Conservation (phyloP, 768 basidiomycete genomes). For the Podaxis sp. region DNA sequence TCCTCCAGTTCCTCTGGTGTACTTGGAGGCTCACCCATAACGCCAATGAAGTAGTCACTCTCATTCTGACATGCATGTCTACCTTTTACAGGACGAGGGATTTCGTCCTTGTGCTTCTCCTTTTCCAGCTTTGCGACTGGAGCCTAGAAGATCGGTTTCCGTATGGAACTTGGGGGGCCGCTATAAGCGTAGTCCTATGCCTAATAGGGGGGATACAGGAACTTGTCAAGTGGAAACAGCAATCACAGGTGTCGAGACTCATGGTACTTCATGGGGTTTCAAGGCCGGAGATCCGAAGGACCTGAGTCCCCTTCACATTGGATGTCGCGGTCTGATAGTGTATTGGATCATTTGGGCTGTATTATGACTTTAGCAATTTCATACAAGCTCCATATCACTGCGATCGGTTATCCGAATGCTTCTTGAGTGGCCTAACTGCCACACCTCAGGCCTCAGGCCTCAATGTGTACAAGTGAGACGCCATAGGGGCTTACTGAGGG, state of each 20-base stretch:
- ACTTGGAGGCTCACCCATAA: neutral
- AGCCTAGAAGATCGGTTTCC: neutral
- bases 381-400: neutral
- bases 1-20: neutral
- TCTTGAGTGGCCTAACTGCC: neutral
- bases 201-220: neutral
- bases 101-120: neutral
- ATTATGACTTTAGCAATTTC: neutral
- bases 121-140: neutral
- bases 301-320: neutral
- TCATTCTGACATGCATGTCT: neutral
- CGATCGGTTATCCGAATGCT: neutral
- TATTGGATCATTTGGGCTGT: neutral
- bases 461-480: no score
- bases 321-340: neutral
- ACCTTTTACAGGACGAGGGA: neutral
- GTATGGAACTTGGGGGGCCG: neutral
- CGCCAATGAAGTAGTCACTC: neutral
- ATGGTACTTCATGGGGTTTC: neutral
- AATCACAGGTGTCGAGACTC: neutral
- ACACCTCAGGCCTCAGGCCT: no score
- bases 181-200: neutral
- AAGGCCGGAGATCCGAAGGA: neutral
- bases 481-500: no score
- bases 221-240: neutral